Evolutionary conservation across 768 basidiomycete species (phyloP), one percentile per base, ranked within the genome.

Genomic region (Botryobasidium botryosum): DNA sequence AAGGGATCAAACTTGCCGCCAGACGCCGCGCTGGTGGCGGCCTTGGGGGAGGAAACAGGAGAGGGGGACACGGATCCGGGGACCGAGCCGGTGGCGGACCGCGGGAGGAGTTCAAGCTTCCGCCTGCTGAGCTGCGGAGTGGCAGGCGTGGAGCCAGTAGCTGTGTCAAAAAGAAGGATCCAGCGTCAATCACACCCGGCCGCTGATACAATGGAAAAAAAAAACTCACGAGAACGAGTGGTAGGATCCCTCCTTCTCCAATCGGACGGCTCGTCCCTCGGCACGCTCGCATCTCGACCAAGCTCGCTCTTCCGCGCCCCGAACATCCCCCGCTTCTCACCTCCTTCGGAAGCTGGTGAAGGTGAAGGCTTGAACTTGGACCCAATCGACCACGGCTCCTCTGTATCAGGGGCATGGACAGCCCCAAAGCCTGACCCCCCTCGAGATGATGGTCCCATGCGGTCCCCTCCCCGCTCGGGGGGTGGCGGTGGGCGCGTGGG

Each of bases 51-150:
- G 1, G 80, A 76, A 35, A 87, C 65, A 2, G 86, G 80, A 15
- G 83, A 79, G 24, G 82, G 71, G 10, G n/a, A n/a, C n/a, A n/a
- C n/a, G n/a, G 54, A 45, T 13, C 53, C 45, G 2, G 69, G 68
- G 7, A 73, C 68, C 15, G 86, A 87, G 3, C 64, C 68, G 37
- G 65, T 69, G 10, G 71, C 73, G 25, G 82, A 72, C 27, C 87
- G 77, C 21, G 91, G 90, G 2, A 91, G 64, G 29, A 94, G 73
- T 52, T 90, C 84, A 8, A 96, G 69, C 59, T 85, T 88, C 44
- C 74, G 73, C 39, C 88, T 78, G 47, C 67, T 66, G 51, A 83
- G 61, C 55, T 84, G 81, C 29, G 86, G 86, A 8, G 85, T 84
- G 3, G 87, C 75, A 24, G 86, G 79, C 25, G 79, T 79, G 35